Evolutionary conservation across 768 basidiomycete species (phyloP).

Genomic region (Xerocomellus chrysenteron): DNA sequence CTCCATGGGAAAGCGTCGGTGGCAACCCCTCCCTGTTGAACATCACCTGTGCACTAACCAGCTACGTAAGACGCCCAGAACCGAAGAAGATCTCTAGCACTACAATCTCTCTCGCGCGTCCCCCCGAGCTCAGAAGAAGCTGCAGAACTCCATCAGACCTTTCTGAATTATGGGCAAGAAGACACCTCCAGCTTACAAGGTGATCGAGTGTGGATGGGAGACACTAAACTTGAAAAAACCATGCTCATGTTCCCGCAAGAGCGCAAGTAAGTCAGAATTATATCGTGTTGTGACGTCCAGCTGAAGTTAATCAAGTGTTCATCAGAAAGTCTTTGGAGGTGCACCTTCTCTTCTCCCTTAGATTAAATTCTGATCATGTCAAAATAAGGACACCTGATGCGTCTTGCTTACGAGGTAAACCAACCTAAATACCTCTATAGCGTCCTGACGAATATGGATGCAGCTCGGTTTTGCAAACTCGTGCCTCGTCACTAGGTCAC

Average conservation of each 20-base stretch:
- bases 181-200: slow-evolving; percentile 25
- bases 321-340: slow-evolving; percentile 83
- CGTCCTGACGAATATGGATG: background rate
- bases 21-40: background rate
- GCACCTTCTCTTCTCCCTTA: slow-evolving; percentile 13
- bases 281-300: background rate
- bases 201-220: slow-evolving; percentile 71
- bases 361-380: background rate
- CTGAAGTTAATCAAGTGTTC: slow-evolving; percentile 47
- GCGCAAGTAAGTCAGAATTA: slow-evolving; percentile 57
- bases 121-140: slow-evolving; percentile 76
- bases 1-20: slow-evolving; percentile 66
- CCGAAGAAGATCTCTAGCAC: slow-evolving; percentile 50
- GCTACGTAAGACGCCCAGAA: slow-evolving; percentile 53
- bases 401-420: slow-evolving; percentile 68
- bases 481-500: slow-evolving; percentile 63
- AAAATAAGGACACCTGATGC: slow-evolving; percentile 49
- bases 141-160: slow-evolving; percentile 64
- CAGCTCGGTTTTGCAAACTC: slow-evolving; percentile 76
- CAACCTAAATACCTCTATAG: background rate
- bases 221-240: slow-evolving; percentile 65
- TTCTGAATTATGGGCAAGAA: slow-evolving; percentile 56
- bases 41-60: background rate
- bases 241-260: slow-evolving; percentile 87
- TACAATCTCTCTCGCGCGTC: slow-evolving; percentile 63